Percentiles rank a stretch among this genome's conserved stretches.
Conservation (phyloP, 805 yeast genomes). For the Huiozyma sinensis region DNA sequence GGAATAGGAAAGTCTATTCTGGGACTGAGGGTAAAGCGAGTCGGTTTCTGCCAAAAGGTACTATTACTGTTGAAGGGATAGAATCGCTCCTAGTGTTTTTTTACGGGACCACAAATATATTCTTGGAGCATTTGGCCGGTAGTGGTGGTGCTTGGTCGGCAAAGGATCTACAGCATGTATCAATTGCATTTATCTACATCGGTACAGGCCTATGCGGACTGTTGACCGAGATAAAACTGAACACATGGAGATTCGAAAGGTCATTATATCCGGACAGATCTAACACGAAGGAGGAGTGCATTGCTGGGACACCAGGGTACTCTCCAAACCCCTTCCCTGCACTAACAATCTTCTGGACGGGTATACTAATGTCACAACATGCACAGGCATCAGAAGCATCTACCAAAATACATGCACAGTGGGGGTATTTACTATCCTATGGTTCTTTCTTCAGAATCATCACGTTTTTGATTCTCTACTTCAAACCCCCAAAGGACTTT, state of each 20-base stretch:
- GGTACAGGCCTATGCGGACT: conserved; percentile 92
- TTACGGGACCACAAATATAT: conserved; percentile 83
- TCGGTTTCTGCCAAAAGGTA: conserved; percentile 30
- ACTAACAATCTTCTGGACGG: conserved; percentile 92
- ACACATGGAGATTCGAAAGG: conserved; percentile 46
- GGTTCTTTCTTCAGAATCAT: conserved; percentile 69
- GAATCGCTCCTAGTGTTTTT: conserved; percentile 74
- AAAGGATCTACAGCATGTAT: conserved; percentile 80
- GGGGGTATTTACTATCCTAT: conserved; percentile 81
- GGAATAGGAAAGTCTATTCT: conserved; percentile 50
- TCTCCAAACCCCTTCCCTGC: conserved; percentile 94
- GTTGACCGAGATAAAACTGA: conserved; percentile 58
- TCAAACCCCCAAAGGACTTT: conserved; percentile 29
- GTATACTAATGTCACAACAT: conserved; percentile 90
- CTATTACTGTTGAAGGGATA: conserved; percentile 73
- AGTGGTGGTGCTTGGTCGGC: conserved; percentile 80
- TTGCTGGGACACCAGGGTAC: conserved; percentile 54
- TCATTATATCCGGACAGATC: conserved; percentile 18
- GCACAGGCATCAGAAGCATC: conserved; percentile 72
- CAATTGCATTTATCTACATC: conserved; percentile 82
- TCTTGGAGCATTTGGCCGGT: conserved; percentile 77
- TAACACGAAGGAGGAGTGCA: conserved; percentile 5
- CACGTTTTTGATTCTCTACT: conserved; percentile 47
- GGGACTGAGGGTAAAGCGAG: conserved; percentile 9
- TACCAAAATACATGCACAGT: conserved; percentile 74